These are phyloP conservation scores for Neobulgaria alba DNA, from an alignment of 2,329 filamentous ascomycete genomes.

Conservation along the genomic window DNA sequence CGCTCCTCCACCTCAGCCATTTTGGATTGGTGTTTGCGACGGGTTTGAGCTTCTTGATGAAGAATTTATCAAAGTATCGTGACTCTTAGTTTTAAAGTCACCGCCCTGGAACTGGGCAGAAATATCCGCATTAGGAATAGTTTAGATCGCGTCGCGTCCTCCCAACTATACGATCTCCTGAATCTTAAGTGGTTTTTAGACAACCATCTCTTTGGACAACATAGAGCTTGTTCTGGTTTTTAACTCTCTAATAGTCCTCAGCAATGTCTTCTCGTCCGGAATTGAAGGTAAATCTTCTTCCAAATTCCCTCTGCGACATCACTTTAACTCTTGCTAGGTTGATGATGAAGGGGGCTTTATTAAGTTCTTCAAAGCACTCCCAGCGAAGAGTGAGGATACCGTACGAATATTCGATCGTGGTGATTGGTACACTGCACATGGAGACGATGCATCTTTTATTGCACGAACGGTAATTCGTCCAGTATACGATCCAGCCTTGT, in stretches of 20 bases:
- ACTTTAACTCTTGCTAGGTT: conserved; percentile 45
- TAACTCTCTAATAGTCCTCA: no score
- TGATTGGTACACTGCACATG: conserved; percentile 94
- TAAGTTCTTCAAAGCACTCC: conserved; percentile 85
- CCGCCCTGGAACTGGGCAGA: conserved; percentile 8
- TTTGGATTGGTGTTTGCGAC: conserved; percentile 4
- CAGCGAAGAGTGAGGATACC: conserved; percentile 60
- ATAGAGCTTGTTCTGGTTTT: no score
- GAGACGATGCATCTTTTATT: conserved; percentile 75
- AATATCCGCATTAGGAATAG: conserved; percentile 3
- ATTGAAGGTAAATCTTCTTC: conserved; percentile 46
- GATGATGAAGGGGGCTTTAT: conserved; percentile 98
- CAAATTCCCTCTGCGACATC: not conserved
- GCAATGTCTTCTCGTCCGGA: conserved; percentile 64
- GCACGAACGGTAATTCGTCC: conserved; percentile 54
- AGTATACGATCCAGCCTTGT: not conserved
- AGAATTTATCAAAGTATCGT: conserved; percentile 5
- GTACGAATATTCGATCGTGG: conserved; percentile 88
- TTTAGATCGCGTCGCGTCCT: conserved; percentile 11
- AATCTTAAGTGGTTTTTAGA: no score
- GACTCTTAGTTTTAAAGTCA: no score
- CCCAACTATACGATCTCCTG: no score
- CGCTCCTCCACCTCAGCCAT: conserved; percentile 26
- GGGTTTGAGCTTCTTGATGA: not conserved
- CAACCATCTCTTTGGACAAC: no score